Conservation (phyloP, 78 protist species). For the Tieghemostelium lacteum region DNA sequence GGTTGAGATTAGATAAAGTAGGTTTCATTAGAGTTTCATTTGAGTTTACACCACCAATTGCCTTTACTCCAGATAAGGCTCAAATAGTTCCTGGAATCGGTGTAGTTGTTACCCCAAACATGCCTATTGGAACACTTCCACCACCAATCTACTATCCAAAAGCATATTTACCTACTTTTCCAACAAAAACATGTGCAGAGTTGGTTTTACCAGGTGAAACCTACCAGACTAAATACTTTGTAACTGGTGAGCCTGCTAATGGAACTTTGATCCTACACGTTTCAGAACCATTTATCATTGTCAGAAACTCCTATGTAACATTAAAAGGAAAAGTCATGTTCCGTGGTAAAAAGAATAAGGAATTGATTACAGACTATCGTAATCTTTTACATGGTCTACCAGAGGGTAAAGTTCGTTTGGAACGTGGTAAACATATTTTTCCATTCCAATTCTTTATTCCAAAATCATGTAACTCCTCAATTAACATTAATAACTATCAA, state of each 20-base stretch:
- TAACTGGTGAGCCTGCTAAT: not conserved
- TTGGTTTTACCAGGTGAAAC: slow-evolving; percentile 6
- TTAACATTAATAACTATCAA: not conserved
- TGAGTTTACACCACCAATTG: slow-evolving; percentile 31
- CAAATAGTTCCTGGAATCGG: not conserved
- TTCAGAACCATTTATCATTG: not conserved
- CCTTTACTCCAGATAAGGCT: not conserved
- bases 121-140: not conserved
- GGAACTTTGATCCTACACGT: not conserved
- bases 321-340: not conserved
- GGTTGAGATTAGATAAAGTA: slow-evolving; percentile 23
- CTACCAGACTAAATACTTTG: not conserved
- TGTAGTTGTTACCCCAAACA: not conserved
- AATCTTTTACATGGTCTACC: not conserved
- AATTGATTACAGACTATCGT: not conserved
- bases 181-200: not conserved
- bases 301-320: not conserved
- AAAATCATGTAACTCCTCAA: slow-evolving; percentile 3
- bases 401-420: not conserved
- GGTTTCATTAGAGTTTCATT: slow-evolving; percentile 34
- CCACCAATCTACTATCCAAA: slow-evolving; percentile 2
- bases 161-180: not conserved
- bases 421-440: slow-evolving; percentile 19
- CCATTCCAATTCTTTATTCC: slow-evolving; percentile 38
- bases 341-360: not conserved